Conservation (phyloP, 441 rosid species). For the Raphanus hybrid region DNA sequence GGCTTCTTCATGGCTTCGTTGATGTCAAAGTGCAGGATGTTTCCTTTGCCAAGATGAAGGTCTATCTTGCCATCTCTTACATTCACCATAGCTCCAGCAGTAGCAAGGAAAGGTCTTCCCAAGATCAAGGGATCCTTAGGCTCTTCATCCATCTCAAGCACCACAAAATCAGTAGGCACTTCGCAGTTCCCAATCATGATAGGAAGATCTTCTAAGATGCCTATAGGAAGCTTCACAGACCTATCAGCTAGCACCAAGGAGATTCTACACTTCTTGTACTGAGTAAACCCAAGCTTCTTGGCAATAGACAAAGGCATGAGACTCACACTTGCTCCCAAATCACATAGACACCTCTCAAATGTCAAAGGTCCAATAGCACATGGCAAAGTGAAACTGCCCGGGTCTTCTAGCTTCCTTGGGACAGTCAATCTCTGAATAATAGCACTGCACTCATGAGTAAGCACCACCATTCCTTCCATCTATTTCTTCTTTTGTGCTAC, state of each 20-base stretch:
- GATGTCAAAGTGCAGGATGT: too few relatives aligned
- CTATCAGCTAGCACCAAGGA: neutral
- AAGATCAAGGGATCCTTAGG: neutral
- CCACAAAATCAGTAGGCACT: neutral
- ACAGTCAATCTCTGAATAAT: neutral
- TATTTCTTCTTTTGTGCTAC: too few relatives aligned
- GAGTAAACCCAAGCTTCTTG: neutral
- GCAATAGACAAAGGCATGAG: neutral
- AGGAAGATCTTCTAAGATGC: neutral
- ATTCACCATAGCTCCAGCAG: too few relatives aligned
- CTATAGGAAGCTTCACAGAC: neutral
- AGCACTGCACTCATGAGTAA: too few relatives aligned
- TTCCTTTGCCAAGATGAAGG: too few relatives aligned
- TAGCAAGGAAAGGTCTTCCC: neutral
- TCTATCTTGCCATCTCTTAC: too few relatives aligned
- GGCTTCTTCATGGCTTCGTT: too few relatives aligned
- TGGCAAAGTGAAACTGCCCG: neutral
- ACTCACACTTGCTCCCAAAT: neutral
- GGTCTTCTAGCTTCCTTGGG: neutral
- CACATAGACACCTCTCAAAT: neutral
- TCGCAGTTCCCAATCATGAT: neutral
- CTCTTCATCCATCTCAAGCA: neutral
- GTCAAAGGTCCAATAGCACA: neutral
- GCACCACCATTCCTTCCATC: too few relatives aligned
- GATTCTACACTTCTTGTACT: neutral